Conservation (phyloP, 1,284 basidiomycete genomes). For the Cutaneotrichosporon curvatum region DNA sequence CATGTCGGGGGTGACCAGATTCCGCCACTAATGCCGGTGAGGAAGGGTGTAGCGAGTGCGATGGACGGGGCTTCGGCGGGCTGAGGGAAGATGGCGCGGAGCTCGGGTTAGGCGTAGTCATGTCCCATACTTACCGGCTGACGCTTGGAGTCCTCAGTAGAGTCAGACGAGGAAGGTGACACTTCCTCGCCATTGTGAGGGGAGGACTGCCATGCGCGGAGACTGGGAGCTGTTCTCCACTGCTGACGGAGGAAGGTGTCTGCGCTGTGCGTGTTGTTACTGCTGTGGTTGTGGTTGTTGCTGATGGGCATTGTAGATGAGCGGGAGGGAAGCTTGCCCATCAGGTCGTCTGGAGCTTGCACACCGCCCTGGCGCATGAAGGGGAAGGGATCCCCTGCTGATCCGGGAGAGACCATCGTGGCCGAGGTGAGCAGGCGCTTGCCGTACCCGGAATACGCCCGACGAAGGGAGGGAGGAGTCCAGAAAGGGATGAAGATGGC, state of each 20-base stretch:
- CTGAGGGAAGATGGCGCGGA: not conserved
- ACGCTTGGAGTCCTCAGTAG: not conserved
- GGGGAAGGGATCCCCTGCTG: too few relatives aligned
- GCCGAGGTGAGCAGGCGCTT: too few relatives aligned
- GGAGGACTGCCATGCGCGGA: not conserved
- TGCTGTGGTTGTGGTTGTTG: too few relatives aligned
- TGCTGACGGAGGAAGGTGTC: not conserved
- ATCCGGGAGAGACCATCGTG: too few relatives aligned
- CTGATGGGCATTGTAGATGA: too few relatives aligned
- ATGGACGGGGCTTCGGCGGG: not conserved
- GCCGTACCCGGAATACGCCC: too few relatives aligned
- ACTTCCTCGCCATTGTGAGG: not conserved
- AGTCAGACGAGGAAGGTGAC: not conserved
- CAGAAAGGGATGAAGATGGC: too few relatives aligned
- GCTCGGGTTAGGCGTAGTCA: not conserved
- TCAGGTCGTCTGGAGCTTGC: too few relatives aligned
- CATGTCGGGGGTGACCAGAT: constrained; percentile 12
- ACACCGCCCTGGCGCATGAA: too few relatives aligned
- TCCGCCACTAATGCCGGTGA: constrained; percentile 15
- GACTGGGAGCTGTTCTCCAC: constrained; percentile 2
- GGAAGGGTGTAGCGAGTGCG: constrained; percentile 14
- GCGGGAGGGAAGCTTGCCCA: too few relatives aligned
- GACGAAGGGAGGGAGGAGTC: too few relatives aligned
- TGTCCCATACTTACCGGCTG: constrained; percentile 1
- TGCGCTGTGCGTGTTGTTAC: too few relatives aligned